Base-by-base conservation (phyloP, 1,284 basidiomycete genomes). In the Puccinia coronata region DNA sequence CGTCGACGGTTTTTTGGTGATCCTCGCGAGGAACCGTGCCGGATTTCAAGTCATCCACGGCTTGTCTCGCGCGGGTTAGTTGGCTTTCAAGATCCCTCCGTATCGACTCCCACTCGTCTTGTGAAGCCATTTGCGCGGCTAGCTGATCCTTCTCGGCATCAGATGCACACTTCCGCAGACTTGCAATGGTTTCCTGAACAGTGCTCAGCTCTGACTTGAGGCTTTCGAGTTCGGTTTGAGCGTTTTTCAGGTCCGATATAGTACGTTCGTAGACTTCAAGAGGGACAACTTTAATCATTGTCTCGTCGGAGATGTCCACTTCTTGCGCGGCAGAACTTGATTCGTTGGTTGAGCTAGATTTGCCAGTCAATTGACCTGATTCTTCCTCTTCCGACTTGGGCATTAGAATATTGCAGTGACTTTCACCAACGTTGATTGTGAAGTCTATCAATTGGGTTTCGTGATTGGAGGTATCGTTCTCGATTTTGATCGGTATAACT, bases 391-490 rank as follows among this genome's bases (percentile, higher is more conserved):
- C 11, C 57, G 18, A 31, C 28, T 34, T 31, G 12, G 57, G 57
- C 57, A 31, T 5, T 25, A 59, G 28, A 34, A 59, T 59, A 23
- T 67, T 39, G 63, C 36, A 67, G 41, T 67, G 41, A 67, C 39
- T 41, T 9, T 67, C 63, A 43, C 63, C 63, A 43, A 41, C n/a
- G n/a, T n/a, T 43, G n/a, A 67, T 67, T 9, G 63, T 67, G 63
- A 67, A 43, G 18, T 67, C 63, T 2, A 67, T 67, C 31, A 47
- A 43, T 67, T 67, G 63, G 39, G 41, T 23, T 16, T 67, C 63
- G 63, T 41, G n/a, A 67, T 41, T 67, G 8, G 36, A 41, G 20
- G 63, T 41, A 25, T 67, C 63, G 41, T 41, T 67, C 63, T 67
- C 63, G 1, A 28, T 31, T 43, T 67, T 67, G 39, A 41, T 31